Evolutionary conservation across 495 filamentous ascomycete genomes (phyloP), one percentile per base, ranked within the genome.

Genomic region (Diplogelasinospora grovesii): DNA sequence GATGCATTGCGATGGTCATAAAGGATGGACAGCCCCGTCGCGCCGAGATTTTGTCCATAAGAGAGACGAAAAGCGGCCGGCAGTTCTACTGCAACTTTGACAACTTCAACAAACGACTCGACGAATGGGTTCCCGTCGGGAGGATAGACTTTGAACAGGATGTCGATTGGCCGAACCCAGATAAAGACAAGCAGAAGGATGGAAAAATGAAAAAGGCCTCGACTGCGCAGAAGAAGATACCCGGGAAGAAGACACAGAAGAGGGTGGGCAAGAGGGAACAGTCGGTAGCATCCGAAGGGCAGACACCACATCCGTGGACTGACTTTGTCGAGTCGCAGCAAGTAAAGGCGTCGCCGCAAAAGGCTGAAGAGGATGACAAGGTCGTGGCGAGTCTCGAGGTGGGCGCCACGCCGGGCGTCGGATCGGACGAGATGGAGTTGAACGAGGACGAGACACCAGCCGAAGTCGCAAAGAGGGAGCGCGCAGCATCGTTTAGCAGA

Each of bases 61-160:
- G 81, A 52, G 83, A 84, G 35, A 81, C 84, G 6, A 90, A 92
- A 52, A 86, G 85, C 48, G 79, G 84, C 4, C 80, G 82, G 34
- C 81, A 83, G 39, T 95, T 88, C 57, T 96, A 95, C 57, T 90
- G 95, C 51, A 94, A 98, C 61, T 98, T 97, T 63, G 87, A 95
- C 43, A 93, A 96, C 49, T 98, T 95, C 78, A 98, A 98, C 69
- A 98, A 98, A 57, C 92, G 92, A 69, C 75, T 98, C 13, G 92
- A 98, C 63, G 90, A 98, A 74, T 97, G 93, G 93, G 77, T 97
- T 28, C 70, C 81, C 1, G 76, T 82, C 23, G 68, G 76, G 27
- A 77, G 90, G 8, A 83, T 98, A 48, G 86, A 97, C 56, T 81
- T 97, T 33, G 60, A 61, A 8, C 67, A 70, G 36, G 73, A 76